These are phyloP conservation scores for Elsinoe batatas DNA, from an alignment of 2,329 filamentous ascomycete species.

Conservation along the genomic window DNA sequence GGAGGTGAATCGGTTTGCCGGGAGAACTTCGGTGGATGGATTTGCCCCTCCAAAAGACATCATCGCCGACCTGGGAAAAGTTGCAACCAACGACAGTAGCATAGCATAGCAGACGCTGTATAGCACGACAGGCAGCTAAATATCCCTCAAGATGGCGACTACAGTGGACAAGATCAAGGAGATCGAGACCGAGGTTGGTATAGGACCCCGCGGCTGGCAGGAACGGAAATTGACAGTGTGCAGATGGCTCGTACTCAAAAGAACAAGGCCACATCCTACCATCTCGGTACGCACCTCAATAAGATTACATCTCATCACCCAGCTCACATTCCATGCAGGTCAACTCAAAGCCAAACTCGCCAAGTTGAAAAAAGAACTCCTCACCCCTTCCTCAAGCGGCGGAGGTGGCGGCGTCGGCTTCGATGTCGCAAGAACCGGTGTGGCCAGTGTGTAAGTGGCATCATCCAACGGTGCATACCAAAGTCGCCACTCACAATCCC, in stretches of 20 bases:
- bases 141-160: constrained; percentile 66
- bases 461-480: background rate
- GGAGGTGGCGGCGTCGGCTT: constrained; percentile 84
- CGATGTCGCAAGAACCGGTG: constrained; percentile 94
- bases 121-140: background rate
- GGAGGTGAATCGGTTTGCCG: background rate
- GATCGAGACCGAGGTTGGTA: constrained; percentile 81
- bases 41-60: constrained; percentile 10
- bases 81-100: background rate
- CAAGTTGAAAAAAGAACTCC: constrained; percentile 90
- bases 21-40: background rate
- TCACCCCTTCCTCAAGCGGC: constrained; percentile 69
- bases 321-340: constrained; percentile 30
- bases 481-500: constrained; percentile 1
- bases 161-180: constrained; percentile 99
- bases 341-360: constrained; percentile 97
- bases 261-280: constrained; percentile 90
- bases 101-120: background rate
- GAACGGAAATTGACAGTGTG: constrained; percentile 20
- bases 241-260: constrained; percentile 96
- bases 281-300: constrained; percentile 52
- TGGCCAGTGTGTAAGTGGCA: constrained; percentile 65
- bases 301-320: too few relatives aligned
- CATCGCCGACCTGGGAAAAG: constrained; percentile 1
- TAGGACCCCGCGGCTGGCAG: constrained; percentile 15